These are phyloP conservation scores for Komagataella pastoris DNA, from an alignment of 805 yeast genomes.

Conservation along the genomic window DNA sequence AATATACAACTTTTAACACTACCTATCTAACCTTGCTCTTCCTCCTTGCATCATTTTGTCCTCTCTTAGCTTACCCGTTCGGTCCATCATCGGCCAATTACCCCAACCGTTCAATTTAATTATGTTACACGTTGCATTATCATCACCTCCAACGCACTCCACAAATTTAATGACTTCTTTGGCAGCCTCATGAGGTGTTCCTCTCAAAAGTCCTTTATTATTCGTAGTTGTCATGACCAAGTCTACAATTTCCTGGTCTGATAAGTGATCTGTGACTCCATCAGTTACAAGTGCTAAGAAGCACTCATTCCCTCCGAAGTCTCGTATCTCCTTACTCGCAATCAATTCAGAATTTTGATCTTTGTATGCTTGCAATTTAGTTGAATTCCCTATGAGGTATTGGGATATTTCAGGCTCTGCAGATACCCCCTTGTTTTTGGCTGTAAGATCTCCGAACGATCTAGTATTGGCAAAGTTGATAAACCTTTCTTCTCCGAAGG, in stretches of 20 bases:
- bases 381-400: slow-evolving; percentile 50
- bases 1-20: background rate
- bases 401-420: slow-evolving; percentile 86
- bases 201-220: slow-evolving; percentile 50
- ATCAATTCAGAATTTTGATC: slow-evolving; percentile 9
- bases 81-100: slow-evolving; percentile 71
- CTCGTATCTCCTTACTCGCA: slow-evolving; percentile 11
- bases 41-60: slow-evolving; percentile 27
- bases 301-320: slow-evolving; percentile 74
- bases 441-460: slow-evolving; percentile 80
- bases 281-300: slow-evolving; percentile 76
- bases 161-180: slow-evolving; percentile 75
- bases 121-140: slow-evolving; percentile 88
- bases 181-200: slow-evolving; percentile 79
- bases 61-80: slow-evolving; percentile 75
- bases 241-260: slow-evolving; percentile 90
- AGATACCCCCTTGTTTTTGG: slow-evolving; percentile 71
- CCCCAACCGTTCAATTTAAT: slow-evolving; percentile 87
- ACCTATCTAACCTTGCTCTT: background rate
- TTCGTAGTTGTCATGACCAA: slow-evolving; percentile 57
- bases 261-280: slow-evolving; percentile 69
- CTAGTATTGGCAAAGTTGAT: slow-evolving; percentile 79
- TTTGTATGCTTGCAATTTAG: slow-evolving; percentile 20
- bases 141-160: slow-evolving; percentile 82
- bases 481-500: slow-evolving; percentile 87